Conservation (phyloP, 2,329 filamentous ascomycete genomes). For the Epichloe uncinata region DNA sequence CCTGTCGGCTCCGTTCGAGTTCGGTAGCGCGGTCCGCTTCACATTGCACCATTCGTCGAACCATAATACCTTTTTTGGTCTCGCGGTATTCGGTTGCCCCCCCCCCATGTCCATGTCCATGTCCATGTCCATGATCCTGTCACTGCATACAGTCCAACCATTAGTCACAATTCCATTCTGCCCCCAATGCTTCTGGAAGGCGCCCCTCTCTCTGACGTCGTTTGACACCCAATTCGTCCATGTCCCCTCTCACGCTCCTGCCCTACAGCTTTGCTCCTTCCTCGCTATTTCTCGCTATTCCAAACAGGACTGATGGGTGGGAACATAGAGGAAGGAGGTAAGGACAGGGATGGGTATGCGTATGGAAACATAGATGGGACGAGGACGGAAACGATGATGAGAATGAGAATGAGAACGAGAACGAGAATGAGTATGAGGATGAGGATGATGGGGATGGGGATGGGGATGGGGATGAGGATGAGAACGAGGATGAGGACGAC, state of each 20-base stretch:
- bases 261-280: conserved; percentile 5
- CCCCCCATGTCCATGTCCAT: not conserved
- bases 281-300: conserved; percentile 2
- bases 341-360: not conserved
- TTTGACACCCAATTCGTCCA: not conserved
- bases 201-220: not conserved
- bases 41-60: not conserved
- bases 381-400: too few species aligned
- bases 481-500: not conserved
- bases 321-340: not conserved
- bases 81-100: not conserved
- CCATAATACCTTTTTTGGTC: not conserved
- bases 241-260: not conserved
- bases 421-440: not conserved
- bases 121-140: not conserved
- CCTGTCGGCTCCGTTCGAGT: not conserved
- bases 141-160: conserved; percentile 7
- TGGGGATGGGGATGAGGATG: not conserved
- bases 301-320: not conserved
- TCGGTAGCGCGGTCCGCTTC: not conserved
- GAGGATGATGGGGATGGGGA: too few species aligned
- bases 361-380: too few species aligned
- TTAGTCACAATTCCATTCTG: conserved; percentile 9
- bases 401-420: too few species aligned
- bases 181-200: conserved; percentile 7